Evolutionary conservation across 2,329 filamentous ascomycete genomes (phyloP), one percentile per base, ranked within the genome.

Genomic region (Dendrostoma leiphaemia): DNA sequence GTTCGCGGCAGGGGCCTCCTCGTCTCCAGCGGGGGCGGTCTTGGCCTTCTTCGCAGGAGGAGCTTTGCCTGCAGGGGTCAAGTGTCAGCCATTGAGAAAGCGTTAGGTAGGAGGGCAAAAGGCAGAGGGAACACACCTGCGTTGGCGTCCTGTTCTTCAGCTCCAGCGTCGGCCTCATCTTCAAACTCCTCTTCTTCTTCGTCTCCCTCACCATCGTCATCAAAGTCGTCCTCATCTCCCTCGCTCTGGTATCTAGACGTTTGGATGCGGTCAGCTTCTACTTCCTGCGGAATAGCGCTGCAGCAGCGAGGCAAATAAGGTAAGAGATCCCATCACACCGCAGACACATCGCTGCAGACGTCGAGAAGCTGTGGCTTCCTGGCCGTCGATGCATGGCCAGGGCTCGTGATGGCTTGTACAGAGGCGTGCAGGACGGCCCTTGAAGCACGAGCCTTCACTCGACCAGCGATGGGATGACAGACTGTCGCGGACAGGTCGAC

Each of bases 41-140:
- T 79, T 81, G 62, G 71, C 73, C 69, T 79, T 80, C 71, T 81
- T 81, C 53, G 73, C 73, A 34, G 78, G 78, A 46, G 75, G 76
- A 50, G 71, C 70, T 56, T 70, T 65, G 50, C 67, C 69, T 74
- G 59, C 9, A 31, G 19, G 34, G 26, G 10, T 13, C 26, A 4
- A 29, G n/a, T 23, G 28, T 51, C 13, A 53, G 53, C 21, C 32
- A 21, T 21, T 9, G 41, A 24, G n/a, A n/a, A n/a, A n/a, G n/a
- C n/a, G n/a, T n/a, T n/a, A n/a, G n/a, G n/a, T n/a, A n/a, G 12
- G 3, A 17, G 12, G 28, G 13, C n/a, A n/a, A 17, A 31, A 5
- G 40, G 9, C 8, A 23, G 24, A 34, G n/a, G 34, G 45, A 17
- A 49, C 69, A 61, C 67, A 72, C 74, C 72, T 57, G 68, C 59